Evolutionary conservation across 2,329 filamentous ascomycete genomes (phyloP).

Genomic region (Clonostachys rosea): DNA sequence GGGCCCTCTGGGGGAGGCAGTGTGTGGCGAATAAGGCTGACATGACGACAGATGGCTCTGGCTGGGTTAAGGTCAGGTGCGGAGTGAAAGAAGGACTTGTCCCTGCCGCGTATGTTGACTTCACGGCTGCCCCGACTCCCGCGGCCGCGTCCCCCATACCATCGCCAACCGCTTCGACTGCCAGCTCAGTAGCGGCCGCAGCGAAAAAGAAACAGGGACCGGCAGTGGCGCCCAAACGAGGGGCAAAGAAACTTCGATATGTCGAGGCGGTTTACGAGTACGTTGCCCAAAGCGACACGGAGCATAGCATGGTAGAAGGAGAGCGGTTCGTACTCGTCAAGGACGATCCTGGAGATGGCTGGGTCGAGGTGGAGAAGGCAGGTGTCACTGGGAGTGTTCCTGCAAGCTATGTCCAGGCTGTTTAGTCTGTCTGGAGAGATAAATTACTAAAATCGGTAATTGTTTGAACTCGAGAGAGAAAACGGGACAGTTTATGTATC

Average conservation of each 20-base stretch:
- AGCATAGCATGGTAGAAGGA: slow-evolving; percentile 87
- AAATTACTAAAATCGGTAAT: not conserved
- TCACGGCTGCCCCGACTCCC: slow-evolving; percentile 41
- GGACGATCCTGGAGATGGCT: slow-evolving; percentile 87
- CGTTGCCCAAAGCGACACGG: slow-evolving; percentile 74
- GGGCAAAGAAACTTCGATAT: slow-evolving; percentile 90
- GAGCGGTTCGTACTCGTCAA: slow-evolving; percentile 88
- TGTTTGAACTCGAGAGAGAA: no score
- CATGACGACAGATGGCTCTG: slow-evolving; percentile 68
- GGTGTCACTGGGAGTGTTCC: slow-evolving; percentile 85
- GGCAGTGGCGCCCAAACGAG: slow-evolving; percentile 82
- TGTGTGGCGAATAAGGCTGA: slow-evolving; percentile 5
- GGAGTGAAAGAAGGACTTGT: slow-evolving; percentile 80
- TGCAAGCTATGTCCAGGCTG: slow-evolving; percentile 83
- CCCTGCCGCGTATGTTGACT: slow-evolving; percentile 79
- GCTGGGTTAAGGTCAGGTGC: slow-evolving; percentile 82
- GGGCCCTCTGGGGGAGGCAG: no score
- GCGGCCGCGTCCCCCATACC: slow-evolving; percentile 45
- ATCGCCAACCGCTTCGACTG: slow-evolving; percentile 73
- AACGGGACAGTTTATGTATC: no score
- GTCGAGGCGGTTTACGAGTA: slow-evolving; percentile 94
- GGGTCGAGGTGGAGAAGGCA: slow-evolving; percentile 94
- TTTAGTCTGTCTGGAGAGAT: slow-evolving; percentile 18
- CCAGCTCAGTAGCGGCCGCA: slow-evolving; percentile 30
- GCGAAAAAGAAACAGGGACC: slow-evolving; percentile 78